Base-by-base conservation (phyloP, 352 stramenopile genomes). In the Vaucheria bursata region DNA sequence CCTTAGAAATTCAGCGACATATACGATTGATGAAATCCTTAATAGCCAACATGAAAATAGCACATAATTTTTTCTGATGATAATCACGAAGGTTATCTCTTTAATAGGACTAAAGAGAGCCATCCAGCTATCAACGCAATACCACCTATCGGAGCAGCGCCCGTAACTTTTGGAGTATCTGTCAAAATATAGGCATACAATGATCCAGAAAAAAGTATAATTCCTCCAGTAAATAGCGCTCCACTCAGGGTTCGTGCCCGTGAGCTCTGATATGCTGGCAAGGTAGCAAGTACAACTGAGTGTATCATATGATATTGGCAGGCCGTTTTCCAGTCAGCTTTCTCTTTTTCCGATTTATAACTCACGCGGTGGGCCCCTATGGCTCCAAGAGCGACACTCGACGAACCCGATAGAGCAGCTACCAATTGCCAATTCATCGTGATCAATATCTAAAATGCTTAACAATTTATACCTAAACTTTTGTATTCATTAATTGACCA, bases 251-350 rank as follows among this genome's bases (percentile, higher is more conserved):
- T 77, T 64, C 76, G 77, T 1, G 76, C 76, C 0, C n/a, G 31
- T 32, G 40, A 73, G 53, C 38, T 72, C 70, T 81, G 45, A 38
- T 71, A 81, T 1, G 37, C 31, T 0, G 76, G 76, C 40, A 81
- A 72, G 6, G 68, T 64, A 35, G 76, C 76, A 0, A 81, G 36
- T 0, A 59, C 76, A 32, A 81, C 18, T 34, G 76, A 71, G 49
- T 81, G 76, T 33, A 79, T 5, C 37, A 81, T n/a, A n/a, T 81
- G 76, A 53, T 81, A 81, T 31, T 75, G 76, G 1, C 70, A 68
- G 18, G 76, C 76, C 12, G 69, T 81, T 8, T 79, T 81, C 76
- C 76, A 81, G n/a, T 81, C 69, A 5, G 7, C 5, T 40, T 40
- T 81, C 3, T 72, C 59, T 39, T 81, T 81, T 38, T 81, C 76